phyloP scores from a whole-genome alignment of 2,329 filamentous ascomycete species.

The Lizonia empirigonia region DNA sequence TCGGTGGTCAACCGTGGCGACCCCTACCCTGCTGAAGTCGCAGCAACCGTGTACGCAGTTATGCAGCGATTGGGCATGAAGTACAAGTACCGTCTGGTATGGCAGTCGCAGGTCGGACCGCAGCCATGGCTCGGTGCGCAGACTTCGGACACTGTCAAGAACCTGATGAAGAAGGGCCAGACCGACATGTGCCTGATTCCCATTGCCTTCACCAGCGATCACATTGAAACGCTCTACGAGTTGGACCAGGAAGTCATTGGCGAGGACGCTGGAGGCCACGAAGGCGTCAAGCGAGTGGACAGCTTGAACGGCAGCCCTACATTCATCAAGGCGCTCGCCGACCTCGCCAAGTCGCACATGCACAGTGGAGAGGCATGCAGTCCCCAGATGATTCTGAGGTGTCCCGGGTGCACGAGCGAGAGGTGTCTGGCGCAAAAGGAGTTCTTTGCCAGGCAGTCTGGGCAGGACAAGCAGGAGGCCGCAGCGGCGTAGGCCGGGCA shows the following conservation, averaged over 20 bases:
- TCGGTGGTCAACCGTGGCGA: slow-evolving; percentile 96
- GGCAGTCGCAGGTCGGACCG: slow-evolving; percentile 97
- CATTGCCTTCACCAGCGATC: slow-evolving; percentile 97
- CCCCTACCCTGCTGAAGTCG: slow-evolving; percentile 93
- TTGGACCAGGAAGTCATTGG: slow-evolving; percentile 94
- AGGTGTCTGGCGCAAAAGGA: slow-evolving; percentile 78
- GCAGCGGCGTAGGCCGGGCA: slow-evolving; percentile 15
- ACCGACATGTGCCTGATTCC: slow-evolving; percentile 90
- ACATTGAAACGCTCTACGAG: slow-evolving; percentile 96
- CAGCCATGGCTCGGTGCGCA: slow-evolving; percentile 95
- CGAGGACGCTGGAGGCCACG: slow-evolving; percentile 65
- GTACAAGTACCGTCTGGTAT: slow-evolving; percentile 91
- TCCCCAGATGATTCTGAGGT: slow-evolving; percentile 85
- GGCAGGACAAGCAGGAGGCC: slow-evolving; percentile 28
- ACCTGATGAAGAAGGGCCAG: slow-evolving; percentile 88
- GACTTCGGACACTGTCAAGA: slow-evolving; percentile 83
- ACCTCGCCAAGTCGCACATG: slow-evolving; percentile 83
- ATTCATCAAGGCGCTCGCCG: slow-evolving; percentile 88
- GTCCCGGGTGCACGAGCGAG: slow-evolving; percentile 91
- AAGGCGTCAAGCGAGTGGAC: slow-evolving; percentile 79
- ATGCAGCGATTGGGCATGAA: slow-evolving; percentile 87
- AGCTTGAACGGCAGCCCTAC: slow-evolving; percentile 88
- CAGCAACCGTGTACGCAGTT: slow-evolving; percentile 94
- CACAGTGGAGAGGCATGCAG: slow-evolving; percentile 73
- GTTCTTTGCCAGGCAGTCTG: slow-evolving; percentile 62